Evolutionary conservation across 31 red algal species (phyloP).

Genomic region (Odonthalia washingtoniensis): DNA sequence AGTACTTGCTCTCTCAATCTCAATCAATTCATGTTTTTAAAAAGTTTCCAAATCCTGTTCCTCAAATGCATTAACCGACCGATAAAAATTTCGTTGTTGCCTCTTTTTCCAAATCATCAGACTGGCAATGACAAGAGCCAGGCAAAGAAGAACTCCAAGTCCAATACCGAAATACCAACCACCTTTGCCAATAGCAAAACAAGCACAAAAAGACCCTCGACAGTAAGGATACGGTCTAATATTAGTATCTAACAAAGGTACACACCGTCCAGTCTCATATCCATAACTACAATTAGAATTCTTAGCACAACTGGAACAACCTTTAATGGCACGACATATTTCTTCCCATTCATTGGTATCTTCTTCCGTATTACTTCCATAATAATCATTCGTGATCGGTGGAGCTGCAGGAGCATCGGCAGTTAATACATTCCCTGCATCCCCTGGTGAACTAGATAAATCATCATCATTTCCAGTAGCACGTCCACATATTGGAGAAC

Average conservation of each 20-base stretch:
- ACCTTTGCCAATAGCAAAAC: conserved; percentile 46
- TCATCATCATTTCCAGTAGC: conserved; percentile 46
- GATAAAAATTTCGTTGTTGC: conserved; percentile 61
- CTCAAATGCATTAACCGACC: conserved; percentile 53
- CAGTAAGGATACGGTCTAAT: conserved; percentile 58
- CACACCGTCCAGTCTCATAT: conserved; percentile 53
- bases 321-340: conserved; percentile 48
- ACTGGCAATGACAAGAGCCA: conserved; percentile 29
- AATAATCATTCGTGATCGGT: background rate
- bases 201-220: conserved; percentile 51
- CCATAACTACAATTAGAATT: conserved; percentile 56
- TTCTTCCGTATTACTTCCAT: conserved; percentile 1
- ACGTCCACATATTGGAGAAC: conserved; percentile 43
- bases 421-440: conserved; percentile 36
- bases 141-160: conserved; percentile 45
- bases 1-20: no score
- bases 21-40: no score
- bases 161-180: conserved; percentile 71
- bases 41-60: conserved; percentile 73
- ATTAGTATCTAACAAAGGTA: conserved; percentile 44
- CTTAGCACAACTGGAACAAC: conserved; percentile 52
- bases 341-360: conserved; percentile 32
- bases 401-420: conserved; percentile 52
- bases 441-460: conserved; percentile 36
- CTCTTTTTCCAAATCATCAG: conserved; percentile 49